Evolutionary conservation across 257 asterid genomes (phyloP), one percentile per base, ranked within the genome.

Genomic region (Solanum chmielewskii): DNA sequence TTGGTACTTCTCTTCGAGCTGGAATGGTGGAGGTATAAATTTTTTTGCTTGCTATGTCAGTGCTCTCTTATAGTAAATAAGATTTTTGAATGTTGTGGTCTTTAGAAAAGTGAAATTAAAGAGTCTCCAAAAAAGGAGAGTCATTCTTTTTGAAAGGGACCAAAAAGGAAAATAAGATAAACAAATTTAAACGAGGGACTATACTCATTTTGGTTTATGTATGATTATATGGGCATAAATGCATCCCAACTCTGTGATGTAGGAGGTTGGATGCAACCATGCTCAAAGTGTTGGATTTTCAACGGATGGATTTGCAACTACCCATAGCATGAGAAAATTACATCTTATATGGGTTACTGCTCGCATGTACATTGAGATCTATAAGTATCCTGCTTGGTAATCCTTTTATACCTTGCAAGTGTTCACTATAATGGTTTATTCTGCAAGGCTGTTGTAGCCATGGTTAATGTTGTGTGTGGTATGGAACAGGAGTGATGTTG

Each of bases 261-360:
- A 97, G 99, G 99, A 97, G 92, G 98, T 95, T 47, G 98, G 98
- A 80, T 92, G 98, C 93, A 97, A 97, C 91, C 99, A 96, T 92
- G 99, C 99, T 82, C 99, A 97, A 88, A 90, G 91, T 86, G 96
- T 97, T 69, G 99, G 99, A 52, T 95, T 93, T 91, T 96, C 99
- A 42, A 96, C 99, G 0, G 99, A 96, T 88, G 99, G 99, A 75
- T 97, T 96, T 89, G 97, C 99, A 11, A 95, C 99, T 7, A 97
- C 99, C 18, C 93, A 37, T 86, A 90, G 95, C 87, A 97, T 97
- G 99, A 91, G 98, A 89, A 92, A 93, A 87, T 45, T 93, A 90
- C 95, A 95, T 90, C 99, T 97, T 86, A 96, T 96, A 86, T 96
- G 99, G 99, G 99, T 97, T 89, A 97, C 99, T 82, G 98, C 98